A percentile compares a stretch with the other conserved stretches of the same genome.
Conservation (phyloP, 805 yeast species). For the Saturnispora kantuleensis region DNA sequence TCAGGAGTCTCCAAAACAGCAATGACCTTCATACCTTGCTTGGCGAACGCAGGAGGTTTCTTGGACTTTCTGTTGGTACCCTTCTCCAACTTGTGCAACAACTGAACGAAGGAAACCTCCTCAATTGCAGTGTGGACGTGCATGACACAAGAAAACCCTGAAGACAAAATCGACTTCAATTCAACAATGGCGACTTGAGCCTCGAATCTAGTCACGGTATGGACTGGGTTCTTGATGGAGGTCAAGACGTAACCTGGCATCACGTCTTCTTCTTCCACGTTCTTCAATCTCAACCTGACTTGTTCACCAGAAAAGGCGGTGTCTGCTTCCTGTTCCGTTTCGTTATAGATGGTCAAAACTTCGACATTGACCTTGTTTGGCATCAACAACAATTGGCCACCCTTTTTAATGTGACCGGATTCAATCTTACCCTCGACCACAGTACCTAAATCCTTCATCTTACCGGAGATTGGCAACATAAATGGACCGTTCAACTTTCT, state of each 20-base stretch:
- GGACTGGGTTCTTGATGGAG: conserved; percentile 78
- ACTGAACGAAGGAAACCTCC: conserved; percentile 73
- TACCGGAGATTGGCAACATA: conserved; percentile 92
- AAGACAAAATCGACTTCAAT: conserved; percentile 84
- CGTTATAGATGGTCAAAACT: conserved; percentile 80
- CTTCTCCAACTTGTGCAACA: conserved; percentile 89
- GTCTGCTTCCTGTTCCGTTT: conserved; percentile 89
- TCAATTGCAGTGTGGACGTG: conserved; percentile 98
- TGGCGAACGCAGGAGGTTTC: conserved; percentile 97
- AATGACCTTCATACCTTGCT: conserved; percentile 96
- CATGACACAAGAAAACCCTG: conserved; percentile 97
- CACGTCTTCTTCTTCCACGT: conserved; percentile 95
- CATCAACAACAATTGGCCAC: conserved; percentile 71
- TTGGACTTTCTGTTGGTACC: conserved; percentile 95
- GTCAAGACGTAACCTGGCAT: conserved; percentile 87
- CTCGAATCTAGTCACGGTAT: conserved; percentile 81
- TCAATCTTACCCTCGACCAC: conserved; percentile 97
- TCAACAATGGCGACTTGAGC: conserved; percentile 97
- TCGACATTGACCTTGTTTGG: conserved; percentile 83
- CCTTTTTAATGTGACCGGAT: conserved; percentile 85
- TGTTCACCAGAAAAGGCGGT: conserved; percentile 95
- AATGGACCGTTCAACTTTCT: conserved; percentile 91
- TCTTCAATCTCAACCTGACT: conserved; percentile 85
- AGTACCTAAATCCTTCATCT: conserved; percentile 95
- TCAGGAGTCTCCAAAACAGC: conserved; percentile 79